These are phyloP conservation scores for Penicillium goetzii DNA, from an alignment of 495 filamentous ascomycete species.

Conservation along the genomic window DNA sequence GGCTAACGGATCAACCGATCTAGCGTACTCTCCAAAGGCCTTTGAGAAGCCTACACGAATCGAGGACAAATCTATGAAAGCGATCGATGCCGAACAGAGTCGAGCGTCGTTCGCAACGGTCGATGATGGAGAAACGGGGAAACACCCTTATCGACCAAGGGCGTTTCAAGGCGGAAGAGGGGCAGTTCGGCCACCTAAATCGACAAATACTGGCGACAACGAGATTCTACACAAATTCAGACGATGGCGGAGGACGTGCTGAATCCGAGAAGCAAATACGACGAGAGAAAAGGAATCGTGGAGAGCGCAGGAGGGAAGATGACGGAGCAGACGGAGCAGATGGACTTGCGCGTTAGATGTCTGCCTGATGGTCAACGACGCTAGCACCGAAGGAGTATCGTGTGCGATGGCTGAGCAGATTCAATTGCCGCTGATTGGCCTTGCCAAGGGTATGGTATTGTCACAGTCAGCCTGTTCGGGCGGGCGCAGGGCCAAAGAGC, in stretches of 20 bases:
- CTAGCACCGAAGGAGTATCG: conserved; percentile 30
- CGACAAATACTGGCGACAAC: conserved; percentile 18
- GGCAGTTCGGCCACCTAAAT: conserved; percentile 5
- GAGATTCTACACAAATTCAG: neutral
- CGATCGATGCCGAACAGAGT: neutral
- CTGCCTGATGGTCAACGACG: conserved; percentile 47
- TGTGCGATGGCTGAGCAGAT: conserved; percentile 29
- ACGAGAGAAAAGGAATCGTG: conserved; percentile 17
- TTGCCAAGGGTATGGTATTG: conserved; percentile 8
- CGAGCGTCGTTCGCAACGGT: conserved; percentile 2
- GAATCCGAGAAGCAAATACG: conserved; percentile 9
- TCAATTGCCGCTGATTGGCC: conserved; percentile 27
- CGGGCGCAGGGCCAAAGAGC: neutral
- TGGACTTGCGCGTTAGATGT: conserved; percentile 41
- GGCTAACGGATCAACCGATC: conserved; percentile 1
- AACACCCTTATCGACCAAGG: neutral
- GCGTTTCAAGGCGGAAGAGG: neutral
- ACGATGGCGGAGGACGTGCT: neutral
- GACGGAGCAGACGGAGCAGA: conserved; percentile 24
- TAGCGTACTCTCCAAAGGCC: neutral
- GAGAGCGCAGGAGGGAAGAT: conserved; percentile 23
- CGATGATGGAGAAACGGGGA: neutral
- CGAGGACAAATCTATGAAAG: neutral
- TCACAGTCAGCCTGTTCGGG: neutral
- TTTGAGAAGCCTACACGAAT: neutral